Evolutionary conservation across 176 grass and related monocot species (phyloP), one percentile per base, ranked within the genome.

Genomic region (Musa troglodytarum): DNA sequence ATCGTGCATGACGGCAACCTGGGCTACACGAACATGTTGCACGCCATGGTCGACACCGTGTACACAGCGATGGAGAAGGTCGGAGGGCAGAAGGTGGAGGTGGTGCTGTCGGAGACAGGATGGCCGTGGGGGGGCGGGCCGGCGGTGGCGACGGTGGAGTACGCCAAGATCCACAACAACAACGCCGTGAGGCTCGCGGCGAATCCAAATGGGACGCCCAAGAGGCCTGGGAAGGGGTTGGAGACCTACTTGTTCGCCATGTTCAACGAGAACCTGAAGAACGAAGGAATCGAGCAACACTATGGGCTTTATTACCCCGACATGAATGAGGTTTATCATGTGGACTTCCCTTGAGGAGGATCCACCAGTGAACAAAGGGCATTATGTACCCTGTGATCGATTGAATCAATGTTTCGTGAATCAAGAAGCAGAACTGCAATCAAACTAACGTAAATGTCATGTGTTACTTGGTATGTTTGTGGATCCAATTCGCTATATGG

Each of bases 121-220:
- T 83, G 75, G 81, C 81, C 75, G 29, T 83, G 67, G 8, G 81
- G 50, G 1, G 75, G 56, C 49, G 65, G 72, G 11, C 75, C 67
- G 16, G 20, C 70, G 10, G 52, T 73, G 16, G 71, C 53, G 52
- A 73, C 75, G 8, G 8, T 65, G 6, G 20, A 52, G 67, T 29
- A 72, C 8, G 72, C 81, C 2, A 22, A n/a, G 54, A 52, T 50
- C 10, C 79, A 84, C 61, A 74, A 62, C 14, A 56, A 43, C 4
- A 75, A 49, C 25, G 22, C 21, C 34, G 51, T 10, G 59, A 61
- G 43, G 34, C 34, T 43, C 34, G 34, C 34, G 4, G 34, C 4
- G 34, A 43, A 3, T 6, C 6, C 34, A 43, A 17, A 58, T 15
- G 58, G 68, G 24, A 84, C 82, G 11, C 82, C 82, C 10, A 79